Evolutionary conservation across 495 filamentous ascomycete genomes (phyloP), one percentile per base, ranked within the genome.

Genomic region (Aspergillus nidulans): DNA sequence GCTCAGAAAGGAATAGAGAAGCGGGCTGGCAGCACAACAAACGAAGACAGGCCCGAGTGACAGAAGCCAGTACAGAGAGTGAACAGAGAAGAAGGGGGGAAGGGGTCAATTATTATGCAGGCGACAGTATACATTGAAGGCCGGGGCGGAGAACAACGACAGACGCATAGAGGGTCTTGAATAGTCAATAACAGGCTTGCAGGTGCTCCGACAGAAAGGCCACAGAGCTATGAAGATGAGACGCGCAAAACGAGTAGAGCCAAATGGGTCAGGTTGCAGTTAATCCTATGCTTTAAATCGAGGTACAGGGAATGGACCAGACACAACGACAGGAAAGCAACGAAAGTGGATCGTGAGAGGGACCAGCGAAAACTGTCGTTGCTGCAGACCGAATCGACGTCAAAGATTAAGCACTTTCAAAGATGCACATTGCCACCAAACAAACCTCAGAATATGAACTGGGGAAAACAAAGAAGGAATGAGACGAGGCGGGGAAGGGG

Each of bases 111-210:
- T 62, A 48, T 58, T 44, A 61, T 57, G 48, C 50, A 58, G 49
- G 38, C 24, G 52, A 58, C 59, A 63, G 54, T 49, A 59, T 58
- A 62, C 64, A 67, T 67, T 58, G 61, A 59, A 60, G 54, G 46
- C 49, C 25, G 49, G 58, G 39, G 25, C 48, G 34, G 55, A 23
- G 54, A 48, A 62, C 52, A 53, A 49, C 48, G 52, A 39, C 47
- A 24, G 53, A 30, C 36, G 52, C 56, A 49, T 53, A 34, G 52
- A 23, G 49, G 9, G 30, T 12, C 30, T 40, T 52, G 42, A 49
- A 38, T 19, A 24, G 44, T 18, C 25, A 20, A 39, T 1, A 44
- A 21, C 4, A 44, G 28, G 15, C 32, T 25, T 49, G 44, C 30
- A 49, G 51, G 50, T 44, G 50, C 26, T 50, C 45, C 16, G 18